Conservation (phyloP, 371 early-diverging fungal species). For the Actinomucor elegans region DNA sequence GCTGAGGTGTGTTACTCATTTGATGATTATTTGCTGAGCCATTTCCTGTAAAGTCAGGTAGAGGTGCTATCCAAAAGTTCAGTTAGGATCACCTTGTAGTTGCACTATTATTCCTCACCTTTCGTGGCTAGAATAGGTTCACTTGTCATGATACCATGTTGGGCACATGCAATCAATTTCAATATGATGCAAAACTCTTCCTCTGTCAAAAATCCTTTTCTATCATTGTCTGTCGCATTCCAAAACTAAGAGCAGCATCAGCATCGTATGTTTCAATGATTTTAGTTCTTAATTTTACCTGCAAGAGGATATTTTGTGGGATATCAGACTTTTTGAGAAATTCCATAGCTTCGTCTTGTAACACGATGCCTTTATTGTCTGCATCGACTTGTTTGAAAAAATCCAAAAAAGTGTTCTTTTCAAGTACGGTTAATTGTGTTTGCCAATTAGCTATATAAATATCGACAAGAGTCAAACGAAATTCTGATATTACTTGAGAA, state of each 20-base stretch:
- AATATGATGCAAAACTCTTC: conserved; percentile 77
- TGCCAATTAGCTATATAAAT: conserved; percentile 23
- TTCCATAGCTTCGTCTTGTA: conserved; percentile 74
- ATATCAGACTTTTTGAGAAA: conserved; percentile 81
- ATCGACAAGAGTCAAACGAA: too few species aligned
- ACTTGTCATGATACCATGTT: conserved; percentile 57
- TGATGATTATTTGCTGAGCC: background rate
- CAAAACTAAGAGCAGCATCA: conserved; percentile 62
- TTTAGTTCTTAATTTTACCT: conserved; percentile 44
- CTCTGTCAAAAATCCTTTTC: conserved; percentile 74
- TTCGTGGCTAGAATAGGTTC: conserved; percentile 38
- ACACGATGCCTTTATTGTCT: conserved; percentile 65
- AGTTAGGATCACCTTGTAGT: too few species aligned
- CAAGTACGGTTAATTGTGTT: conserved; percentile 55
- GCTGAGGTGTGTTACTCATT: conserved; percentile 1
- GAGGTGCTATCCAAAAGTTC: conserved; percentile 35
- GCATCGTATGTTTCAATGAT: background rate
- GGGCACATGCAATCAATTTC: conserved; percentile 88
- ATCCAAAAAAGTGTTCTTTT: conserved; percentile 65
- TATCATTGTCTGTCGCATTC: conserved; percentile 76
- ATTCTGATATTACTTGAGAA: too few species aligned
- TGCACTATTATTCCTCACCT: conserved; percentile 27
- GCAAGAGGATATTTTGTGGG: conserved; percentile 60
- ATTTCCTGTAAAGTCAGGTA: conserved; percentile 57
- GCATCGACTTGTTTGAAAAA: conserved; percentile 71